These are phyloP conservation scores for Kurtzmaniella natalensis DNA, from an alignment of 1,139 yeast species.

Conservation along the genomic window DNA sequence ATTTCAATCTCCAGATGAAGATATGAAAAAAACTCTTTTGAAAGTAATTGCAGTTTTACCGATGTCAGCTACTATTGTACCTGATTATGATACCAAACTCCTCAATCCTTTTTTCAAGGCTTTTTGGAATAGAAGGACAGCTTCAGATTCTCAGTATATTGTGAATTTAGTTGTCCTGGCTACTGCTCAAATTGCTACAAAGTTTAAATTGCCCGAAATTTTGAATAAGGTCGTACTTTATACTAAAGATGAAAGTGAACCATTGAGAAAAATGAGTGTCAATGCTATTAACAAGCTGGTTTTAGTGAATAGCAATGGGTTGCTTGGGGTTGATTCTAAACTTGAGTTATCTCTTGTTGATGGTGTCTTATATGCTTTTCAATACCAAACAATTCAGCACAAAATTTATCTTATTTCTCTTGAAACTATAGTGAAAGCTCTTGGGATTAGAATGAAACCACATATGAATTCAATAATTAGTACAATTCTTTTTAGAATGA, in stretches of 20 bases:
- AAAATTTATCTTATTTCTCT: slow-evolving; percentile 57
- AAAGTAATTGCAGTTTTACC: slow-evolving; percentile 32
- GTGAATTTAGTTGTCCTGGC: slow-evolving; percentile 68
- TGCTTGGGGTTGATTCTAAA: slow-evolving; percentile 33
- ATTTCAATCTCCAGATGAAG: slow-evolving; percentile 81
- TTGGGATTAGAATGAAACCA: slow-evolving; percentile 69
- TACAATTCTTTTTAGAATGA: slow-evolving; percentile 68
- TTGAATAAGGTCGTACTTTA: slow-evolving; percentile 54
- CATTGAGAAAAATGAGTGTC: slow-evolving; percentile 73
- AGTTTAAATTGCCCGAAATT: slow-evolving; percentile 61
- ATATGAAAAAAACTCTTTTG: slow-evolving; percentile 75
- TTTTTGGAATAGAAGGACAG: slow-evolving; percentile 77
- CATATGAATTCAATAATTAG: slow-evolving; percentile 74
- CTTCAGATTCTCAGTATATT: slow-evolving; percentile 46
- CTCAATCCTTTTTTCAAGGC: slow-evolving; percentile 60
- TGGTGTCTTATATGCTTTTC: slow-evolving; percentile 80
- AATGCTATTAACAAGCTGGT: slow-evolving; percentile 51
- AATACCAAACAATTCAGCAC: slow-evolving; percentile 63
- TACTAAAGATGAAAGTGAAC: slow-evolving; percentile 80
- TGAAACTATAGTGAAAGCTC: slow-evolving; percentile 59
- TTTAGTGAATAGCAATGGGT: slow-evolving; percentile 22
- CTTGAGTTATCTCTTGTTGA: slow-evolving; percentile 71
- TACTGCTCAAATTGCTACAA: slow-evolving; percentile 61
- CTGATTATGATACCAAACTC: slow-evolving; percentile 37
- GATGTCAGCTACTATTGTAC: slow-evolving; percentile 24